Evolutionary conservation across 805 yeast species (phyloP).

Genomic region (Ogataea chonburiensis): DNA sequence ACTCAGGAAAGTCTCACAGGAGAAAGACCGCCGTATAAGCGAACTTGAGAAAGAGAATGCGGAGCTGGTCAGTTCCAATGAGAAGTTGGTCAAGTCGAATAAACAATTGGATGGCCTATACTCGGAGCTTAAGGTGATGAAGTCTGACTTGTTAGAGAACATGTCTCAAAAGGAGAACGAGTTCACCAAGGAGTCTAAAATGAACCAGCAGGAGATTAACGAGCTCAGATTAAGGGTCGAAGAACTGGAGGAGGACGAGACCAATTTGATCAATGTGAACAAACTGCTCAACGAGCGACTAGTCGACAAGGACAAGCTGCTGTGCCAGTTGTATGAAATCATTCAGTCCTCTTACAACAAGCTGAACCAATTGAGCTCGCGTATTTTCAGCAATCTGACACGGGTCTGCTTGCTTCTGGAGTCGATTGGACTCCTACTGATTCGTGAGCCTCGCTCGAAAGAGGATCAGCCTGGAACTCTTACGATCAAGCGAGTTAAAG

Average conservation of each 20-base stretch:
- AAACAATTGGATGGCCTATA: conserved; percentile 14
- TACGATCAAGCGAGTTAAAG: conserved; percentile 75
- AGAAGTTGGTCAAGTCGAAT: conserved; percentile 9
- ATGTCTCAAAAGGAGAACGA: conserved; percentile 65
- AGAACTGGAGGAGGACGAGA: conserved; percentile 48
- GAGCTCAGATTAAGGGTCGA: conserved; percentile 43
- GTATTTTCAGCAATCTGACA: conserved; percentile 38
- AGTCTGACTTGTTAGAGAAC: conserved; percentile 64
- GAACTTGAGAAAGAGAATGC: conserved; percentile 13
- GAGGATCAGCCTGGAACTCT: conserved; percentile 36
- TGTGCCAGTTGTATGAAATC: conserved; percentile 23
- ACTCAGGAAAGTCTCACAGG: conserved; percentile 14
- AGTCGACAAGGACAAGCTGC: conserved; percentile 24
- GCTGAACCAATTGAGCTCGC: conserved; percentile 43
- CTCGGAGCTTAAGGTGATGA: conserved; percentile 40
- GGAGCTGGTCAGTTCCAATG: conserved; percentile 10
- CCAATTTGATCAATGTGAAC: conserved; percentile 42
- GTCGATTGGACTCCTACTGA: conserved; percentile 71
- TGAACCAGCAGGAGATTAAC: conserved; percentile 50
- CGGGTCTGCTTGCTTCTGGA: conserved; percentile 62
- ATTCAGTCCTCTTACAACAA: conserved; percentile 32
- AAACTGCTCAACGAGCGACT: conserved; percentile 35
- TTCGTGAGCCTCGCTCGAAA: conserved; percentile 38
- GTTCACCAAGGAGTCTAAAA: conserved; percentile 50
- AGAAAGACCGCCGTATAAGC: conserved; percentile 17